Evolutionary conservation across 441 rosid species (phyloP).

Genomic region (Corymbia calophylla): DNA sequence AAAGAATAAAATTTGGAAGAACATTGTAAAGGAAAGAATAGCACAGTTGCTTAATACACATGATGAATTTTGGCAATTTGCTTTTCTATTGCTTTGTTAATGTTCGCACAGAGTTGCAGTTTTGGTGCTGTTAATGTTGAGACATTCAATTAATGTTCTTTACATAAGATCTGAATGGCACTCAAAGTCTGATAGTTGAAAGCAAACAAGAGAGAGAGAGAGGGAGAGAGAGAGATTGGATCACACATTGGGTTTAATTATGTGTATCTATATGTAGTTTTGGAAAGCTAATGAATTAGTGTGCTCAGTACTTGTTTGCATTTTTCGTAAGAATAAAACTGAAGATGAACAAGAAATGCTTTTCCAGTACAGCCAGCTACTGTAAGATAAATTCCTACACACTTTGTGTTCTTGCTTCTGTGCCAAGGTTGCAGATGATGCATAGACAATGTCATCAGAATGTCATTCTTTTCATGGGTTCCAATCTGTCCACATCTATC

Average conservation of each 20-base stretch:
- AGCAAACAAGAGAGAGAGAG: background rate
- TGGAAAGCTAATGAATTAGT: background rate
- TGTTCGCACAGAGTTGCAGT: background rate
- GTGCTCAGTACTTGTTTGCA: background rate
- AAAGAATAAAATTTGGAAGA: background rate
- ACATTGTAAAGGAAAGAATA: background rate
- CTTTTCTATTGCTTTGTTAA: background rate
- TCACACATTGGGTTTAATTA: background rate
- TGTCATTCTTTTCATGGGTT: background rate
- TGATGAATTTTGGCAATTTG: background rate
- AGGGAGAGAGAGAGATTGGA: background rate
- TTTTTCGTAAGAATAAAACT: background rate
- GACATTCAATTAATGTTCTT: background rate
- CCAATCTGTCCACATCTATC: background rate
- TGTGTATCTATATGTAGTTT: background rate
- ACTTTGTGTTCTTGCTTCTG: background rate
- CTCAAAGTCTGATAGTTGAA: background rate
- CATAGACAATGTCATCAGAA: background rate
- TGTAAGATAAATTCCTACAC: background rate
- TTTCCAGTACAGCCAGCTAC: background rate
- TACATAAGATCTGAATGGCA: background rate
- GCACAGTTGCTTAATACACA: background rate
- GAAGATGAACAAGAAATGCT: background rate
- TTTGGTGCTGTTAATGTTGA: background rate
- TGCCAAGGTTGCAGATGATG: background rate